Percentiles rank a stretch among this genome's conserved stretches.
These are phyloP conservation scores for Irpex sp. DNA, from an alignment of 1,284 basidiomycete species.

Conservation along the genomic window DNA sequence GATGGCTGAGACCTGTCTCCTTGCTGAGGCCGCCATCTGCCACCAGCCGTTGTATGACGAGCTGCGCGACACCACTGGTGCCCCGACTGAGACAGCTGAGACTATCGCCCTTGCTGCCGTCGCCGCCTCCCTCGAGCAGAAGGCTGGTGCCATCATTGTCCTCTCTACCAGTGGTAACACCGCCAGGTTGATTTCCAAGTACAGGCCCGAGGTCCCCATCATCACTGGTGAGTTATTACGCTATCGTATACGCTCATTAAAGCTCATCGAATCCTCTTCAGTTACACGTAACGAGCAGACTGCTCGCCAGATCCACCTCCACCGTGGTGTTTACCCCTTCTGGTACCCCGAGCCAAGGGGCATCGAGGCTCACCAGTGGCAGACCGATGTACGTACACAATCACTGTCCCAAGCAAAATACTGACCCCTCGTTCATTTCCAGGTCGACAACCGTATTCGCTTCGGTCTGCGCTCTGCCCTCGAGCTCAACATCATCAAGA, in stretches of 20 bases:
- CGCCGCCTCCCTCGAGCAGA: constrained; percentile 91
- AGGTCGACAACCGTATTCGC: constrained; percentile 87
- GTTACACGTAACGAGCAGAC: constrained; percentile 97
- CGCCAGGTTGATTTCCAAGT: constrained; percentile 95
- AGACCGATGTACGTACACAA: constrained; percentile 78
- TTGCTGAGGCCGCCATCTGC: constrained; percentile 92
- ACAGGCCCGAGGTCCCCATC: constrained; percentile 92
- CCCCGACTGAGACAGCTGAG: constrained; percentile 90
- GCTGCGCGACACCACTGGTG: constrained; percentile 71
- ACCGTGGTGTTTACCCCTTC: constrained; percentile 97
- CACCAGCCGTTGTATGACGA: constrained; percentile 93
- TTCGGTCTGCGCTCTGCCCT: constrained; percentile 92
- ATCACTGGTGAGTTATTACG: constrained; percentile 67
- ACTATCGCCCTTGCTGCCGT: constrained; percentile 94
- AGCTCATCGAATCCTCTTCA: constrained; percentile 23
- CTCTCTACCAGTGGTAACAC: constrained; percentile 97
- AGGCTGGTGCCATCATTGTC: constrained; percentile 92
- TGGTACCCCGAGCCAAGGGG: constrained; percentile 94
- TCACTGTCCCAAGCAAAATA: not conserved
- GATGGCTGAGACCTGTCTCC: constrained; percentile 98
- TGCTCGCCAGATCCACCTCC: constrained; percentile 93
- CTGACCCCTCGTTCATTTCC: constrained; percentile 8
- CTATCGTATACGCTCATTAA: not conserved
- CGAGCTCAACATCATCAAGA: constrained; percentile 83
- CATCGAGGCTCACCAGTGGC: constrained; percentile 89